These are phyloP conservation scores for Chiua virens DNA, from an alignment of 768 basidiomycete genomes.

Conservation along the genomic window DNA sequence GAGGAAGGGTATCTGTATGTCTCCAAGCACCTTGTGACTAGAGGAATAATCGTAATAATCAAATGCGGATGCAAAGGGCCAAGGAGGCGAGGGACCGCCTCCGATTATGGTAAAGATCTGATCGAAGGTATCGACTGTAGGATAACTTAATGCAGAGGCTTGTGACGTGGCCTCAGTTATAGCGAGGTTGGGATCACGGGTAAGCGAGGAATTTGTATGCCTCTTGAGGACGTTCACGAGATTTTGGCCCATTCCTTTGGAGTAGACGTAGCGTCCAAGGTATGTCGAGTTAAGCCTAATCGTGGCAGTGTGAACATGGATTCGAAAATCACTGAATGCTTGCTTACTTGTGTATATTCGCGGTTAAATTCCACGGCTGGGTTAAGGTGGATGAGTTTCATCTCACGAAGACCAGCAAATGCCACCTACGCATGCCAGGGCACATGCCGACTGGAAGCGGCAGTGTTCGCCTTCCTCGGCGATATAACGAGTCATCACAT, in stretches of 20 bases:
- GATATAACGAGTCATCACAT: constrained; percentile 85
- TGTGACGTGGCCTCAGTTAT: constrained; percentile 48
- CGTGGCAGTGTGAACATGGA: constrained; percentile 5
- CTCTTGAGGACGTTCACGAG: constrained; percentile 55
- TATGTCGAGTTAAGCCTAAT: constrained; percentile 55
- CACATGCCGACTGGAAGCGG: constrained; percentile 64
- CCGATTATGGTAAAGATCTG: constrained; percentile 62
- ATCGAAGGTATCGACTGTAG: constrained; percentile 61
- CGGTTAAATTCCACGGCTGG: constrained; percentile 51
- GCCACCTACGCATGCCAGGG: constrained; percentile 68
- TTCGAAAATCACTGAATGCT: constrained; percentile 13
- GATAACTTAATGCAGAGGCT: constrained; percentile 49
- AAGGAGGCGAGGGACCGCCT: constrained; percentile 63
- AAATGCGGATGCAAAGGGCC: constrained; percentile 44
- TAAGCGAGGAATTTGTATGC: constrained; percentile 45
- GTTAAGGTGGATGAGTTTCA: constrained; percentile 11
- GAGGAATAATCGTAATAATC: constrained; percentile 56
- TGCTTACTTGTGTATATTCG: constrained; percentile 36
- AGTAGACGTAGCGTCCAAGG: constrained; percentile 65
- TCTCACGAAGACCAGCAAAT: constrained; percentile 5
- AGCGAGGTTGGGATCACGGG: constrained; percentile 48
- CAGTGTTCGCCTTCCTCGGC: constrained; percentile 74
- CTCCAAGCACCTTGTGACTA: constrained; percentile 56
- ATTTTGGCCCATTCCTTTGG: constrained; percentile 77
- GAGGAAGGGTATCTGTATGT: constrained; percentile 71